Conservation (phyloP, 305 asterid species). For the Fraxinus albicans region DNA sequence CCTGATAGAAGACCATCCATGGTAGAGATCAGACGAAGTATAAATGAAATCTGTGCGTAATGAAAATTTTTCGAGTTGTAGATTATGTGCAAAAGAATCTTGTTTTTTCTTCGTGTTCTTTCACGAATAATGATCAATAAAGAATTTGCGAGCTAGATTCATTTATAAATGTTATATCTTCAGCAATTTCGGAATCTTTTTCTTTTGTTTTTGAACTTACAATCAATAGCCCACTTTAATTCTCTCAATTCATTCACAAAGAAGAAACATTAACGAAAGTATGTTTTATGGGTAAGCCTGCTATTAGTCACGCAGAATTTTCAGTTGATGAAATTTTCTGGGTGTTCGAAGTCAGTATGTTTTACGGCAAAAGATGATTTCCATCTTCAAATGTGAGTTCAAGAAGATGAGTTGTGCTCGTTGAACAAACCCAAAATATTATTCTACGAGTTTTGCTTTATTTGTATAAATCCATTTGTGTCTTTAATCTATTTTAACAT, state of each 20-base stretch:
- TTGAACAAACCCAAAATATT: neutral
- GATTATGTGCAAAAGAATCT: neutral
- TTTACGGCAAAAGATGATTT: neutral
- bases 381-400: neutral
- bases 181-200: neutral
- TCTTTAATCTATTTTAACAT: neutral
- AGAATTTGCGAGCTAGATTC: neutral
- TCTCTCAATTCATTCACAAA: neutral
- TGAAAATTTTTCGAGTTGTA: neutral
- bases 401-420: neutral
- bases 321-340: neutral
- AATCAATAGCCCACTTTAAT: neutral
- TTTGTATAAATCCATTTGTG: neutral
- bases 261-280: neutral
- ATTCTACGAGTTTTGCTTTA: too few relatives aligned
- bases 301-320: neutral
- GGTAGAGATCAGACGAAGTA: conserved; percentile 28
- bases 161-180: neutral
- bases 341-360: neutral
- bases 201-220: neutral
- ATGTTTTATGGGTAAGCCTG: neutral
- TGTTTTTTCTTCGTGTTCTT: neutral
- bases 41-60: conserved; percentile 27
- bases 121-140: neutral
- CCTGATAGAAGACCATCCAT: conserved; percentile 51